phyloP scores from a whole-genome alignment of 164 flowering plant genomes.

The Echeveria elegans region DNA sequence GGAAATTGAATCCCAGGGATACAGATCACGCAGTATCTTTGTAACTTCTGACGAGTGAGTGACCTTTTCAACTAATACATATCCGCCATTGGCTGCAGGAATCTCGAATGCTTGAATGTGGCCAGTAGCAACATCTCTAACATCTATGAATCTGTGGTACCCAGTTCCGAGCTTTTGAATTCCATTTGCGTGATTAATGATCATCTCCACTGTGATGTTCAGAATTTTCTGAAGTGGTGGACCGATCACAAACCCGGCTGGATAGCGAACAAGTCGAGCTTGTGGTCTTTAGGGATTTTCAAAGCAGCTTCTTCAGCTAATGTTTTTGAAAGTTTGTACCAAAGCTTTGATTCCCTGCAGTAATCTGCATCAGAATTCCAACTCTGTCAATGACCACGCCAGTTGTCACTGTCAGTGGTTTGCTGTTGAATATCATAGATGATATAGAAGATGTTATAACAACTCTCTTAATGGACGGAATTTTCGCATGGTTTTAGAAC shows the following conservation, averaged over 20 bases:
- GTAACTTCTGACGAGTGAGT: constrained; percentile 13
- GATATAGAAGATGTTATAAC: constrained; percentile 49
- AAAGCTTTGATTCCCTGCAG: constrained; percentile 26
- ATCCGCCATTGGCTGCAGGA: constrained; percentile 39
- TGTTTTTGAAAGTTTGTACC: constrained; percentile 63
- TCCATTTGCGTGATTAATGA: constrained; percentile 23
- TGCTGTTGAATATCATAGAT: constrained; percentile 28
- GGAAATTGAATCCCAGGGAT: constrained; percentile 22
- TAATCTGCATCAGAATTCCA: constrained; percentile 38
- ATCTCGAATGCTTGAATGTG: constrained; percentile 38
- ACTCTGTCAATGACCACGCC: constrained; percentile 41
- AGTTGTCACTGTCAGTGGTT: constrained; percentile 33
- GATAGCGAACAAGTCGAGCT: constrained; percentile 39
- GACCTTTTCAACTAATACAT: constrained; percentile 20
- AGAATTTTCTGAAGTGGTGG: constrained; percentile 35
- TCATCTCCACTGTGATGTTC: constrained; percentile 14
- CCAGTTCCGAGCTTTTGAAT: constrained; percentile 1
- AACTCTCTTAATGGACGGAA: constrained; percentile 34
- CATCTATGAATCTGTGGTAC: constrained; percentile 25
- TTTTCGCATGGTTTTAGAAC: constrained; percentile 36
- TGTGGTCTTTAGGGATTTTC: constrained; percentile 54
- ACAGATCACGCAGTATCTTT: constrained; percentile 21
- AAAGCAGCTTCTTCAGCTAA: constrained; percentile 73
- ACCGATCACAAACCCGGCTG: constrained; percentile 37
- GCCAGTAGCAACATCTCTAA: constrained; percentile 40